phyloP scores from a whole-genome alignment of 768 basidiomycete genomes.

The Russula griseocarnosa region DNA sequence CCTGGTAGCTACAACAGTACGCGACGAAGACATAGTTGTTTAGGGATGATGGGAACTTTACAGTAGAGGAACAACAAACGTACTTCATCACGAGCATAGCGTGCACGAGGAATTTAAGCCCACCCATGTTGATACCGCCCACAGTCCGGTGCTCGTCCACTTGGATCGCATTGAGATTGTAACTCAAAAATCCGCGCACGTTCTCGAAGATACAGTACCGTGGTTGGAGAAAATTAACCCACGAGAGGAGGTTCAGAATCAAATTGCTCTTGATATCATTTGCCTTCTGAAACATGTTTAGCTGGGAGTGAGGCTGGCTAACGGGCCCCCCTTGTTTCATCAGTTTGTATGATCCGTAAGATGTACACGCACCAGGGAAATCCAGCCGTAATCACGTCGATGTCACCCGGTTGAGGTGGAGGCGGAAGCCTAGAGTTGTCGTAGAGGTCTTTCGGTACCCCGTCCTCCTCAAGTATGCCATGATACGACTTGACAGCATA shows the following conservation, averaged over 20 bases:
- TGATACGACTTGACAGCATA: slow-evolving; percentile 53
- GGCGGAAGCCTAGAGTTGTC: slow-evolving; percentile 39
- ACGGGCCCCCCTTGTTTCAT: not conserved
- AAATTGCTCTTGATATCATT: slow-evolving; percentile 66
- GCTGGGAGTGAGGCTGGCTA: slow-evolving; percentile 68
- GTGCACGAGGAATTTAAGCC: slow-evolving; percentile 61
- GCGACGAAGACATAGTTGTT: not conserved
- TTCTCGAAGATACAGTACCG: slow-evolving; percentile 49
- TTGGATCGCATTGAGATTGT: slow-evolving; percentile 40
- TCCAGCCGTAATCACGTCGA: slow-evolving; percentile 63
- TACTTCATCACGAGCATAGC: slow-evolving; percentile 66
- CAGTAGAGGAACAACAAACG: slow-evolving; percentile 9
- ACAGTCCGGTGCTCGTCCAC: slow-evolving; percentile 42
- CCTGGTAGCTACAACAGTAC: slow-evolving; percentile 40
- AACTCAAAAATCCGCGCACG: slow-evolving; percentile 44
- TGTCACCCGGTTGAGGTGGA: slow-evolving; percentile 48
- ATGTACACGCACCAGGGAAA: slow-evolving; percentile 61
- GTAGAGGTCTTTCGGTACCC: slow-evolving; percentile 42
- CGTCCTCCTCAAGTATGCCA: slow-evolving; percentile 32
- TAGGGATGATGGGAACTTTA: not conserved
- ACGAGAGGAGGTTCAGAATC: slow-evolving; percentile 54
- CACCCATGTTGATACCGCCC: slow-evolving; percentile 70
- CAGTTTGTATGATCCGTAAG: not conserved
- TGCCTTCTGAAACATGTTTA: slow-evolving; percentile 69
- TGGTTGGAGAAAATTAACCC: slow-evolving; percentile 42